A percentile compares a stretch with the other conserved stretches of the same genome.
Conservation (phyloP, 257 asterid species). For the Scutellaria baicalensis region DNA sequence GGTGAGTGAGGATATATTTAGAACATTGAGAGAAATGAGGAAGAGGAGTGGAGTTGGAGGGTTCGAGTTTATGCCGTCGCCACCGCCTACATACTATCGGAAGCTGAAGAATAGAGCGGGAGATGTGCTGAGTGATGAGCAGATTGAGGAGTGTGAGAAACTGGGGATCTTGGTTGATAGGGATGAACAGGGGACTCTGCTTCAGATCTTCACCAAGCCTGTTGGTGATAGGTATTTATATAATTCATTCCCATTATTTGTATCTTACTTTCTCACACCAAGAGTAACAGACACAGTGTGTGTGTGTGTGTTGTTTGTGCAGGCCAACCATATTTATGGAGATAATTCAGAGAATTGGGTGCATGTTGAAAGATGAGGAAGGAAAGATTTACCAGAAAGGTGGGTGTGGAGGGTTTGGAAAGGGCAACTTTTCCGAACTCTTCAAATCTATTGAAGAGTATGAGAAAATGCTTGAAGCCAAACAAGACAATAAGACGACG, state of each 20-base stretch:
- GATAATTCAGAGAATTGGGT: conserved; percentile 88
- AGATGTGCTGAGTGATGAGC: conserved; percentile 66
- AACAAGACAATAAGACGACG: conserved; percentile 30
- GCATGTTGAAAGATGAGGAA: conserved; percentile 70
- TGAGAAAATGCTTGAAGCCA: conserved; percentile 84
- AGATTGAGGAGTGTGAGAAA: conserved; percentile 81
- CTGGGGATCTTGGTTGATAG: conserved; percentile 91
- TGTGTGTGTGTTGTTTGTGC: background rate
- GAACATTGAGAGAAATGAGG: conserved; percentile 84
- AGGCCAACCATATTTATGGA: conserved; percentile 93
- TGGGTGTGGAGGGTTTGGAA: conserved; percentile 99
- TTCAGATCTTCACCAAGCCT: conserved; percentile 96
- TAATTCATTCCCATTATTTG: too few relatives aligned
- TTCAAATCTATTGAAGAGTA: conserved; percentile 84
- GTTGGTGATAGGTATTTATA: conserved; percentile 79
- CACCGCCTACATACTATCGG: conserved; percentile 72
- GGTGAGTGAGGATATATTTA: conserved; percentile 61
- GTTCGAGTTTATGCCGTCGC: conserved; percentile 92
- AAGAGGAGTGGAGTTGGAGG: conserved; percentile 84
- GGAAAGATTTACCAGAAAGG: conserved; percentile 81
- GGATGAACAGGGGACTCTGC: conserved; percentile 96
- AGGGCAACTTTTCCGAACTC: conserved; percentile 92
- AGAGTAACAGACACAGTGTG: too few relatives aligned
- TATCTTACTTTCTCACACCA: too few relatives aligned
- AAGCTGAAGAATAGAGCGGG: conserved; percentile 66